Evolutionary conservation across 805 yeast genomes (phyloP), one percentile per base, ranked within the genome.

Genomic region (Cyberlindnera amylophila): DNA sequence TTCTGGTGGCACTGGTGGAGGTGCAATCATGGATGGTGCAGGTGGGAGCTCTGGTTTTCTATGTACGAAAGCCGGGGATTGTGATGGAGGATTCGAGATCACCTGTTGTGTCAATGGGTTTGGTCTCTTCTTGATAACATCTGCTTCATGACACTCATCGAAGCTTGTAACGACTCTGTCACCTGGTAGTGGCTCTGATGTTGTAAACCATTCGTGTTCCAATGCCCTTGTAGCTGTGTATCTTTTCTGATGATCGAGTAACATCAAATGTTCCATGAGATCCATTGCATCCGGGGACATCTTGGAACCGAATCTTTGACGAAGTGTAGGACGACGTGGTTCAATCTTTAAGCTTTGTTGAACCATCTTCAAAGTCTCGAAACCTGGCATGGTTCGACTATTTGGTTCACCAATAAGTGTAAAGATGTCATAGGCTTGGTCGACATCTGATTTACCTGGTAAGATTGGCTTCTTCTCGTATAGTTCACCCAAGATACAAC

Each of bases 401-500:
- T 73, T 62, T 2, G 98, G 96, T 0, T 88, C 72, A 0, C 99
- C 99, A 38, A 90, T 69, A 24, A 93, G 67, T 55, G 77, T 77
- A 61, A 93, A 93, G 9, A 91, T 83, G 24, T 78, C 70, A 53
- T 81, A 82, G 0, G 93, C 86, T 66, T 93, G 99, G 60, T 91
- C 95, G 10, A 83, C 62, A 60, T 93, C 99, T 1, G 93, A 75
- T 34, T 75, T 69, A 0, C 99, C 99, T 32, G 82, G 89, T 36
- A 93, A 62, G 13, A 93, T 83, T 1, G 99, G 99, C 51, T 75
- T 79, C 47, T 79, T 75, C 26, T 78, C 79, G 64, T 85, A 91
- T 57, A 90, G 72, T 64, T 93, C 99, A 0, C 88, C 99, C 58
- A 93, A 82, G 0, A 93, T 91, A 65, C 99, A 93, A 1, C 98